These are phyloP conservation scores for Ambrosiella xylebori DNA, from an alignment of 2,329 filamentous ascomycete species.

Conservation along the genomic window DNA sequence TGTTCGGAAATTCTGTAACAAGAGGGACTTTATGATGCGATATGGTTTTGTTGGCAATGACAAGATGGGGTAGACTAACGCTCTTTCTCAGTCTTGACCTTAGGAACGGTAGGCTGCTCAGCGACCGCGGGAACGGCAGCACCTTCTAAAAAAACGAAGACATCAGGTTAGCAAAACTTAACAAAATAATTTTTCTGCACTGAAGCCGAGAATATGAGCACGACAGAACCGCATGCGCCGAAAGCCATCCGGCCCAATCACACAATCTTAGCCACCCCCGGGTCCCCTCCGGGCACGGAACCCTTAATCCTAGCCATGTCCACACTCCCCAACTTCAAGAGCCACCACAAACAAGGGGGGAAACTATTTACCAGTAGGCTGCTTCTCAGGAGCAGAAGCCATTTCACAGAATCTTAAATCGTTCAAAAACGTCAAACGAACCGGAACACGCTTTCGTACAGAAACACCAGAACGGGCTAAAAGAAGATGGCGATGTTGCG, in stretches of 20 bases:
- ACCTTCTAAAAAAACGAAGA: slow-evolving; percentile 11
- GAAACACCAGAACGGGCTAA: neutral
- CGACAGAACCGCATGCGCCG: too few relatives aligned
- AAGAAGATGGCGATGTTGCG: slow-evolving; percentile 6
- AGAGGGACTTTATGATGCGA: neutral
- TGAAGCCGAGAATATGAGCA: too few relatives aligned
- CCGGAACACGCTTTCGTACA: neutral
- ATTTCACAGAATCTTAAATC: slow-evolving; percentile 3
- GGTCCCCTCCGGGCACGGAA: too few relatives aligned
- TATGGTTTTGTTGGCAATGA: neutral
- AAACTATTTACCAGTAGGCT: slow-evolving; percentile 6
- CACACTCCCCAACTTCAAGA: neutral
- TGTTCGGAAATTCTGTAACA: neutral
- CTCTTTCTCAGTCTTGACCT: slow-evolving; percentile 35
- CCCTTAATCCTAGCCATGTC: too few relatives aligned
- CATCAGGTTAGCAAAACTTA: neutral
- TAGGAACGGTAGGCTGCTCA: slow-evolving; percentile 21
- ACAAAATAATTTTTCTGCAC: neutral
- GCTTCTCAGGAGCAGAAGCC: slow-evolving; percentile 11
- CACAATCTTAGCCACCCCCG: too few relatives aligned
- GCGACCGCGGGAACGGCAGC: slow-evolving; percentile 18
- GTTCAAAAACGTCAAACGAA: neutral
- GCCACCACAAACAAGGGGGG: neutral
- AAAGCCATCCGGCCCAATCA: too few relatives aligned
- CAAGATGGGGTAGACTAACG: slow-evolving; percentile 18